Conservation (phyloP, 1,284 basidiomycete genomes). For the Malassezia furfur region DNA sequence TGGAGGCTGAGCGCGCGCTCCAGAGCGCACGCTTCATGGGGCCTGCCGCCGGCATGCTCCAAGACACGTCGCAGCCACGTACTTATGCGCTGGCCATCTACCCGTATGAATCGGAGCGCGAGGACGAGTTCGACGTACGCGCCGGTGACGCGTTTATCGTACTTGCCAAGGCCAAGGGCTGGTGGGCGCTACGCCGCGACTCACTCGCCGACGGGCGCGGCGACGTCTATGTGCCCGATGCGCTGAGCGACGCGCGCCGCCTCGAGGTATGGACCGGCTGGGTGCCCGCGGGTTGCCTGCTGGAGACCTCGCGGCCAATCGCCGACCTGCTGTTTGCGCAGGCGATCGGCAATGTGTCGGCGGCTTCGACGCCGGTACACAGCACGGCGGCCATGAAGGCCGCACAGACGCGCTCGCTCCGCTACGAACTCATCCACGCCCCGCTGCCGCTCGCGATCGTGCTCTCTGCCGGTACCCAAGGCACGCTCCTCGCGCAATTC, state of each 20-base stretch:
- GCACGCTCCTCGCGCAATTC: slow-evolving; percentile 89
- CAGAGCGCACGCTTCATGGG: slow-evolving; percentile 20
- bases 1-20: slow-evolving; percentile 1
- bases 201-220: slow-evolving; percentile 63
- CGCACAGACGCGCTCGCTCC: slow-evolving; percentile 6
- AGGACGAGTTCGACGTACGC: slow-evolving; percentile 93
- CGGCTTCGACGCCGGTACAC: neutral
- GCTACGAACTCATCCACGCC: slow-evolving; percentile 36
- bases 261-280: slow-evolving; percentile 35
- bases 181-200: slow-evolving; percentile 98
- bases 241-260: neutral
- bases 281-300: slow-evolving; percentile 64
- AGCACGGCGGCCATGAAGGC: neutral
- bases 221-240: slow-evolving; percentile 51
- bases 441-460: slow-evolving; percentile 78
- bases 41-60: slow-evolving; percentile 27
- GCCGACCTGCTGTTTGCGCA: slow-evolving; percentile 41
- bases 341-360: neutral
- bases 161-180: slow-evolving; percentile 81
- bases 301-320: slow-evolving; percentile 61
- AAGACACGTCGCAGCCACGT: slow-evolving; percentile 9
- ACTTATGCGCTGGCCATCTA: slow-evolving; percentile 81
- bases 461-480: slow-evolving; percentile 84
- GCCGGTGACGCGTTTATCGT: slow-evolving; percentile 72
- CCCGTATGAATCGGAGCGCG: slow-evolving; percentile 89